phyloP scores from a whole-genome alignment of 2,329 filamentous ascomycete species.

The Neoscytalidium dimidiatum region DNA sequence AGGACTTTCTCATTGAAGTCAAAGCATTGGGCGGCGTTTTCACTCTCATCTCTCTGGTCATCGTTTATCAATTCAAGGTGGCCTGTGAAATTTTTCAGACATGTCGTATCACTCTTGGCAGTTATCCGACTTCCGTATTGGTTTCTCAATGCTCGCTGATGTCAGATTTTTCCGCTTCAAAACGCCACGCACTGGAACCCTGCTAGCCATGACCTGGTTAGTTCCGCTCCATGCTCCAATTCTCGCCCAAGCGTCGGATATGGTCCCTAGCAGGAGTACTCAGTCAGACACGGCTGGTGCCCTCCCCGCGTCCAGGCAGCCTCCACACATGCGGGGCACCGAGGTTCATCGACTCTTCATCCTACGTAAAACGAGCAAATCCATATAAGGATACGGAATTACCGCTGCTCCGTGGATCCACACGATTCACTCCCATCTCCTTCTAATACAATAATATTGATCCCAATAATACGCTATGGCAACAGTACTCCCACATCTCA shows the following conservation, averaged over 20 bases:
- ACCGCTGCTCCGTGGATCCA: not conserved
- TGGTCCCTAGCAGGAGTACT: not conserved
- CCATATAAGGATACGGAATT: not conserved
- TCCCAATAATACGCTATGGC: not conserved
- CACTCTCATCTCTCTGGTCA: not conserved
- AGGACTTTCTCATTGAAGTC: not conserved
- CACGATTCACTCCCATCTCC: not conserved
- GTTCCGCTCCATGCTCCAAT: not conserved
- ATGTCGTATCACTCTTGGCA: not conserved
- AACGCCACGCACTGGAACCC: not conserved
- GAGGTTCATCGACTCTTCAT: not conserved
- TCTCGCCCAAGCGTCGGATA: not conserved
- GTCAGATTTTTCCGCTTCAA: not conserved
- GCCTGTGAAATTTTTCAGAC: not conserved
- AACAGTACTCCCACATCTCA: not conserved
- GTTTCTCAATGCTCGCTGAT: not conserved
- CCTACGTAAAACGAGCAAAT: not conserved
- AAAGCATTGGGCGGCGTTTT: conserved; percentile 13
- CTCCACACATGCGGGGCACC: conserved; percentile 1
- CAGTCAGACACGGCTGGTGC: not conserved
- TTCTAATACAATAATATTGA: not conserved
- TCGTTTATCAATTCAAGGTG: not conserved
- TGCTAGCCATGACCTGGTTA: not conserved
- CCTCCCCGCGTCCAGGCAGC: not conserved
- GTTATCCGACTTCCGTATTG: not conserved